Percentiles rank a stretch among this genome's conserved stretches.
phyloP scores from a whole-genome alignment of 495 filamentous ascomycete genomes.

The Neurospora sp. region DNA sequence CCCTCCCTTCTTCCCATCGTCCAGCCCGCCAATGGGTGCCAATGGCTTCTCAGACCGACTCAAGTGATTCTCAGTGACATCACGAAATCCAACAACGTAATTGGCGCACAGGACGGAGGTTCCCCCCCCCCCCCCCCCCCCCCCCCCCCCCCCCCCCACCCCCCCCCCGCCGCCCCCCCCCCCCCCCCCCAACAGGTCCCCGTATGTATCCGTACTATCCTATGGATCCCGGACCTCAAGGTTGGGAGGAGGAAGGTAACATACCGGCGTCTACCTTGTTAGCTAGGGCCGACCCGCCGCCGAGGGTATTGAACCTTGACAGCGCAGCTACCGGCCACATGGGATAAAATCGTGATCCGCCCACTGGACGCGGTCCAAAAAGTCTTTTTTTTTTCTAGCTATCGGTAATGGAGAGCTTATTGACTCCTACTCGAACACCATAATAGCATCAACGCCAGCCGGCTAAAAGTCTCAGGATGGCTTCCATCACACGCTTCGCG shows the following conservation, averaged over 20 bases:
- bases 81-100: not conserved
- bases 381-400: not conserved
- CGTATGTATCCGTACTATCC: not conserved
- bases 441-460: not conserved
- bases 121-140: too few relatives aligned
- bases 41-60: not conserved
- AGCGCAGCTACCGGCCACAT: not conserved
- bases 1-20: not conserved
- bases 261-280: not conserved
- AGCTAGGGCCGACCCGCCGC: not conserved
- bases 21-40: not conserved
- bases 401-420: not conserved
- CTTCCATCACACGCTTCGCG: not conserved
- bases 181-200: not conserved
- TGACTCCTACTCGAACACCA: not conserved
- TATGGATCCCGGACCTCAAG: not conserved
- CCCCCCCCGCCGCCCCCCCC: too few relatives aligned
- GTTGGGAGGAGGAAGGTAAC: not conserved
- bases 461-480: not conserved
- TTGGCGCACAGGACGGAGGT: not conserved
- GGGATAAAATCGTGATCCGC: not conserved
- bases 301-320: not conserved
- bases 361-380: not conserved
- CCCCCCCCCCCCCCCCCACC: too few relatives aligned
- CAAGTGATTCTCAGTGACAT: not conserved